Conservation (phyloP, 345 rosid genomes). For the Bruguiera gymnorhiza region DNA sequence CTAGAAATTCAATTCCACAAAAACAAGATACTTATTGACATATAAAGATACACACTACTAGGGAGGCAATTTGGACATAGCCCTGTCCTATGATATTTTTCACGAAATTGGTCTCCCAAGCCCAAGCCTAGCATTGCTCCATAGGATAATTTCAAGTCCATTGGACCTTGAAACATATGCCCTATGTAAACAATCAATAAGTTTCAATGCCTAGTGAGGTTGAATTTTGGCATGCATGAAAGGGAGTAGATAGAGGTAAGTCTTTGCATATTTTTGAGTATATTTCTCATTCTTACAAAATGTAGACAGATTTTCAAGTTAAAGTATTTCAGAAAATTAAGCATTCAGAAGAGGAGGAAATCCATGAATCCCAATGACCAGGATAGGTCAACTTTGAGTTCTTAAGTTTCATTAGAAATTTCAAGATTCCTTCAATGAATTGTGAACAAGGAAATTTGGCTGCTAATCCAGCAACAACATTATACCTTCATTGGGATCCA, state of each 20-base stretch:
- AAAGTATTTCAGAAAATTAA: neutral
- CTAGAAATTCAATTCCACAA: constrained; percentile 3
- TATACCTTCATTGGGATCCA: neutral
- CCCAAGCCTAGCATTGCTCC: neutral
- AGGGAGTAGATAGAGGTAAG: too few relatives aligned
- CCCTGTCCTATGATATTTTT: neutral
- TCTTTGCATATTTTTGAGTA: too few relatives aligned
- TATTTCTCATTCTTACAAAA: too few relatives aligned
- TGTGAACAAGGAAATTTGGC: too few relatives aligned
- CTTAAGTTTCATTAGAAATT: too few relatives aligned
- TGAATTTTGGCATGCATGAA: too few relatives aligned
- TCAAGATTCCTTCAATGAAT: too few relatives aligned
- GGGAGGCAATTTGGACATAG: neutral
- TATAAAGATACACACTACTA: too few relatives aligned
- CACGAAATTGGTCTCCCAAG: neutral
- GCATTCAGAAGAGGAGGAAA: neutral
- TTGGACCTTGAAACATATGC: too few relatives aligned
- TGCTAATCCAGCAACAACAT: neutral
- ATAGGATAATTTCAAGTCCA: neutral
- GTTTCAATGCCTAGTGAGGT: neutral
- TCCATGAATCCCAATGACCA: neutral
- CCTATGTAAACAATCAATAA: neutral
- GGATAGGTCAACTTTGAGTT: neutral
- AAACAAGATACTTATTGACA: neutral
- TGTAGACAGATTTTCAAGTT: neutral